A percentile compares a stretch with the other conserved stretches of the same genome.
These are phyloP conservation scores for Fagopyrum esculentum DNA, from an alignment of 148 eudicot genomes.

Conservation along the genomic window DNA sequence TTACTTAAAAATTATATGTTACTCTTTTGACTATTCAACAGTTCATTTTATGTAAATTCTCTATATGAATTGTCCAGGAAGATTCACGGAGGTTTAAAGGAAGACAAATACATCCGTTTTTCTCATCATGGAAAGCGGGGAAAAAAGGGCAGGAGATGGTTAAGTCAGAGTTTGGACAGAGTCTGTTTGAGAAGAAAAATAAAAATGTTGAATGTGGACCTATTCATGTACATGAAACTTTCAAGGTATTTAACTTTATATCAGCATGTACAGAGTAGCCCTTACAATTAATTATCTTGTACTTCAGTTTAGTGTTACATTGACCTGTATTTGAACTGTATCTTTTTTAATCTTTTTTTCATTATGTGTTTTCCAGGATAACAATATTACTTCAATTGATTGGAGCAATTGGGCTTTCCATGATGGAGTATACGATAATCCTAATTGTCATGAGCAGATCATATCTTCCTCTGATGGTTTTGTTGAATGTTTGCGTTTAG, in stretches of 20 bases:
- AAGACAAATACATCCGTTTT: constrained; percentile 87
- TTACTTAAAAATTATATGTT: constrained; percentile 4
- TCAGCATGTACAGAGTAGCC: not conserved
- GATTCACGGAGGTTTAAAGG: constrained; percentile 80
- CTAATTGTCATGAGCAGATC: constrained; percentile 21
- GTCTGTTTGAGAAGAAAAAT: constrained; percentile 31
- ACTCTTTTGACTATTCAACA: not conserved
- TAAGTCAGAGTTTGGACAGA: constrained; percentile 34
- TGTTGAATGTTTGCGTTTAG: constrained; percentile 33
- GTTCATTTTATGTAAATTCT: not conserved
- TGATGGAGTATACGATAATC: constrained; percentile 29
- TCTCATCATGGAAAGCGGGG: constrained; percentile 48
- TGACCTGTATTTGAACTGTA: not conserved
- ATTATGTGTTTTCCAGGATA: constrained; percentile 36
- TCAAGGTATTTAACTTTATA: constrained; percentile 36
- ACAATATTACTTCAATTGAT: constrained; percentile 31
- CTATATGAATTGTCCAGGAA: constrained; percentile 47
- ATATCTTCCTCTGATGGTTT: constrained; percentile 24
- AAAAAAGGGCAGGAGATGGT: constrained; percentile 41
- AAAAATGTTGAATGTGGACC: constrained; percentile 41
- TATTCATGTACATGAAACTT: constrained; percentile 74
- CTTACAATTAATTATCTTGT: not conserved
- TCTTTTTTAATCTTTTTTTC: not conserved
- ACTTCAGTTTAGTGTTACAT: not conserved
- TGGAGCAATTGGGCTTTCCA: constrained; percentile 73